Base-by-base conservation (phyloP, 1,284 basidiomycete species). In the Austroboletus niveus region DNA sequence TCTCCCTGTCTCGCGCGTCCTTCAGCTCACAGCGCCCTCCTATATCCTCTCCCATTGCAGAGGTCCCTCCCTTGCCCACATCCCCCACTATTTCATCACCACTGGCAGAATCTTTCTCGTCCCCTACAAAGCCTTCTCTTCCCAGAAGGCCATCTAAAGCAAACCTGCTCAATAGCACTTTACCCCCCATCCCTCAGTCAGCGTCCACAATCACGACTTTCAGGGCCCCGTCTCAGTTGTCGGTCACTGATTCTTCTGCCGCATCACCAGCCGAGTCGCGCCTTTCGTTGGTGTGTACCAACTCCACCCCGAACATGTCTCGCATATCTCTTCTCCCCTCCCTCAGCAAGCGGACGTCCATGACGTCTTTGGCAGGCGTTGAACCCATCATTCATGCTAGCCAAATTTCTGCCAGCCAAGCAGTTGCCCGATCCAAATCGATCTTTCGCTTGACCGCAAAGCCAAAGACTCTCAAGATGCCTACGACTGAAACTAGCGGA, bases 121-220 rank as follows among this genome's bases (percentile, higher is more conserved):
- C 17, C 20, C 20, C 38, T 17, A 9, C 57, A 14, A 65, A 20
- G 40, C 5, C 38, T 2, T 34, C 62, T 4, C 54, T 68, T 22
- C 64, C 64, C 2, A 57, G 31, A 29, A 53, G 67, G 30, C 45
- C 68, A 1, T 67, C 64, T 2, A 51, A 56, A n/a, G 48, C 49
- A 3, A 67, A 56, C 22, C 2, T 54, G 2, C 8, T 54, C 2
- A 48, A 56, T 34, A 5, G 42, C 2, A 7, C 38, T 0, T 40
- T 66, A 14, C 66, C 68, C 11, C 62, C 68, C 2, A 62, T 69
- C 8, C 68, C 64, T 27, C 65, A 68, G 31, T 69, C 64, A 8
- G 66, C 66, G 4, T 68, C 56, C 8, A 57, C 62, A 6, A 35
- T 65, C 35, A 57, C 55, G 0, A 55, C 68, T 1, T 66, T 69